Evolutionary conservation across 345 rosid species (phyloP).

Genomic region (Arabis alpina): DNA sequence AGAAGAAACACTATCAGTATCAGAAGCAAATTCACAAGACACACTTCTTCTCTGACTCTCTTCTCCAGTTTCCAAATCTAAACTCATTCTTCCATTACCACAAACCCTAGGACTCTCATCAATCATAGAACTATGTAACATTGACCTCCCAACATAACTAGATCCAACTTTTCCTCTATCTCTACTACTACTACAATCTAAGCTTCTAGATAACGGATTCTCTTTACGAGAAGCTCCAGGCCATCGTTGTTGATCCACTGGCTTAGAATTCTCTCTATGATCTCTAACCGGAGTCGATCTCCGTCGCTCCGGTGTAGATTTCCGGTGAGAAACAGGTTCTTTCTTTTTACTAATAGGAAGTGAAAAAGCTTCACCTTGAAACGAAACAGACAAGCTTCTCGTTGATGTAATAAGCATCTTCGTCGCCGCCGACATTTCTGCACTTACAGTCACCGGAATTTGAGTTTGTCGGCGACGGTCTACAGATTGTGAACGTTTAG

Average conservation of each 20-base stretch:
- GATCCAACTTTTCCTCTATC: slow-evolving; percentile 74
- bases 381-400: slow-evolving; percentile 91
- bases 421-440: slow-evolving; percentile 55
- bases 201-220: slow-evolving; percentile 68
- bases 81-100: slow-evolving; percentile 55
- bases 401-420: slow-evolving; percentile 79
- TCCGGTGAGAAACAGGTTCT: slow-evolving; percentile 60
- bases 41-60: slow-evolving; percentile 45
- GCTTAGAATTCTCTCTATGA: slow-evolving; percentile 73
- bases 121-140: slow-evolving; percentile 63
- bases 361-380: slow-evolving; percentile 91
- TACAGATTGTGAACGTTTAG: slow-evolving; percentile 80
- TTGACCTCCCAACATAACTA: slow-evolving; percentile 55
- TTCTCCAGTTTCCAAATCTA: slow-evolving; percentile 51
- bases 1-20: slow-evolving; percentile 86
- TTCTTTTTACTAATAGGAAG: slow-evolving; percentile 75
- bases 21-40: slow-evolving; percentile 75
- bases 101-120: slow-evolving; percentile 56
- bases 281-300: slow-evolving; percentile 49
- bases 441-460: slow-evolving; percentile 47
- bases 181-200: slow-evolving; percentile 60
- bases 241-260: slow-evolving; percentile 64
- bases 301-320: slow-evolving; percentile 81
- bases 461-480: slow-evolving; percentile 72
- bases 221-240: slow-evolving; percentile 63